phyloP scores from a whole-genome alignment of 306 rosid genomes.

The Styphnolobium japonicum region DNA sequence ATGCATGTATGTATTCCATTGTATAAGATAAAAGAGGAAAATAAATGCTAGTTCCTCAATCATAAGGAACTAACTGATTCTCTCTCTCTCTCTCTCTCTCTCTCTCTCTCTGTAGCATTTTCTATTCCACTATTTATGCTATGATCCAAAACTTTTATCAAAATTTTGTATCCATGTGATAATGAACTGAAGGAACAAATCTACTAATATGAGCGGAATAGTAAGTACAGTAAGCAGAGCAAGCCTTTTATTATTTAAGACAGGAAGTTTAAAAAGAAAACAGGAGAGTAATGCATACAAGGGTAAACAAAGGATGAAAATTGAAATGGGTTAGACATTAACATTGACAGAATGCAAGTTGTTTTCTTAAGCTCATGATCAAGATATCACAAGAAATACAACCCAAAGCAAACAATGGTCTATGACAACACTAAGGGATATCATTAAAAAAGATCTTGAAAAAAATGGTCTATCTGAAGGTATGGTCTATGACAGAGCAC shows the following conservation, averaged over 20 bases:
- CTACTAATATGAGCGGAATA: background rate
- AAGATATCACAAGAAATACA: background rate
- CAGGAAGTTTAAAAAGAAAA: background rate
- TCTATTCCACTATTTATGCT: background rate
- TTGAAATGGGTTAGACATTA: background rate
- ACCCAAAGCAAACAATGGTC: slow-evolving; percentile 5
- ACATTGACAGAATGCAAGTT: background rate
- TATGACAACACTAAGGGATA: too few relatives aligned
- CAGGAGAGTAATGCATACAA: background rate
- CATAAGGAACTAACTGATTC: background rate
- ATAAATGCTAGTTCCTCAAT: background rate
- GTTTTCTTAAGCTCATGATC: background rate
- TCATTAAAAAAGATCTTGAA: too few relatives aligned
- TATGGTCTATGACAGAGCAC: too few relatives aligned
- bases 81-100: background rate
- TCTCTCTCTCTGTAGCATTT: background rate
- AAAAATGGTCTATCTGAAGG: too few relatives aligned
- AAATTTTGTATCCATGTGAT: background rate
- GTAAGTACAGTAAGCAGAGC: background rate
- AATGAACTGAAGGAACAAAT: slow-evolving; percentile 9
- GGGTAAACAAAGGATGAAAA: background rate
- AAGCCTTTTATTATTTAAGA: background rate
- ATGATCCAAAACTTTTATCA: background rate
- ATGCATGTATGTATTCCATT: background rate
- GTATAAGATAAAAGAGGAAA: background rate